Conservation (phyloP, 495 filamentous ascomycete genomes). For the Aspergillus avenaceus region DNA sequence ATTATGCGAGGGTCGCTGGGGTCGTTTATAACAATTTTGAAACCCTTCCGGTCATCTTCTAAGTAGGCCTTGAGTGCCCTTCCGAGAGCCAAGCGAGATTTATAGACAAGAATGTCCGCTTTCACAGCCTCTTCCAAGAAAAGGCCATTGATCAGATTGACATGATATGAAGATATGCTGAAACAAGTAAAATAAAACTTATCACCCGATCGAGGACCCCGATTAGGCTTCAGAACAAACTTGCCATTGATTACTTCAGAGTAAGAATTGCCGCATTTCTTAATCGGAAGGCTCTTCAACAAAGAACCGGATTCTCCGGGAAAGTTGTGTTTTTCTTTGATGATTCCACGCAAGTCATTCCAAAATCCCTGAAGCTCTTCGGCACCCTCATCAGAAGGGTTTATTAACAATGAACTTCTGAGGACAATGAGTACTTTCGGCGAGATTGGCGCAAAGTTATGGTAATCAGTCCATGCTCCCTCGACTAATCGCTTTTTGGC, state of each 20-base stretch:
- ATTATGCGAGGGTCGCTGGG: not conserved
- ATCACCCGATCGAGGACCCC: slow-evolving; percentile 11
- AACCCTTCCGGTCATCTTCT: not conserved
- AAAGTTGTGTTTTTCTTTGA: not conserved
- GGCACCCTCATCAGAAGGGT: not conserved
- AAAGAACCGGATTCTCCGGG: not conserved
- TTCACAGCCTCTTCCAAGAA: slow-evolving; percentile 32
- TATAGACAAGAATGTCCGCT: slow-evolving; percentile 2
- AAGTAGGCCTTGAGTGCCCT: not conserved
- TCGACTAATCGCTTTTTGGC: slow-evolving; percentile 5
- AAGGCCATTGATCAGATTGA: slow-evolving; percentile 39
- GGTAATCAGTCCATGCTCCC: slow-evolving; percentile 29
- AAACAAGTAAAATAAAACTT: slow-evolving; percentile 42
- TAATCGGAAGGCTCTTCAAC: slow-evolving; percentile 15
- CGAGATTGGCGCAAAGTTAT: slow-evolving; percentile 46
- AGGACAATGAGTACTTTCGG: slow-evolving; percentile 48
- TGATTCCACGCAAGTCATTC: not conserved
- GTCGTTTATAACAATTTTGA: not conserved
- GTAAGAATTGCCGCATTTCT: slow-evolving; percentile 19
- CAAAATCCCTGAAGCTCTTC: not conserved
- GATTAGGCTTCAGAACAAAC: not conserved
- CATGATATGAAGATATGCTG: slow-evolving; percentile 24
- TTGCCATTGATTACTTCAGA: not conserved
- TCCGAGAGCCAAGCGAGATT: not conserved
- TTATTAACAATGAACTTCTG: slow-evolving; percentile 22